phyloP scores from a whole-genome alignment of 1,284 basidiomycete species.

The Tausonia pullulans region DNA sequence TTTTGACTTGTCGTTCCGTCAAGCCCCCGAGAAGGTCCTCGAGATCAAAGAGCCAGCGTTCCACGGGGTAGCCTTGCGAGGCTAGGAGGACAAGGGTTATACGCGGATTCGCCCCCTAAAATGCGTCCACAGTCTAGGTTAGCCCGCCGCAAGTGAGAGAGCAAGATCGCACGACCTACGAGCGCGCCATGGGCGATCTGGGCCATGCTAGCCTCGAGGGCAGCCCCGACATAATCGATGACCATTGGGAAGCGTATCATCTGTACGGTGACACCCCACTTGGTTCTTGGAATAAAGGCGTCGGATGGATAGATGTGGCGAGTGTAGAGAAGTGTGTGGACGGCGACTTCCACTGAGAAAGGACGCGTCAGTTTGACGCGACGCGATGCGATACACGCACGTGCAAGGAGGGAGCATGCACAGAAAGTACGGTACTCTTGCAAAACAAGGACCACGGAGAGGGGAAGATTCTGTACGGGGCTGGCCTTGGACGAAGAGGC shows the following conservation, averaged over 20 bases:
- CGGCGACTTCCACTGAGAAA: neutral
- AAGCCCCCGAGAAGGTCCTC: neutral
- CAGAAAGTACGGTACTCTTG: too few relatives aligned
- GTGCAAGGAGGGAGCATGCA: too few relatives aligned
- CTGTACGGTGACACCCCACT: neutral
- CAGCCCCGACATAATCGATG: neutral
- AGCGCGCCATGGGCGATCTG: neutral
- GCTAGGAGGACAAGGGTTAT: neutral
- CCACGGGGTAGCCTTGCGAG: neutral
- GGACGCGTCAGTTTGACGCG: too few relatives aligned
- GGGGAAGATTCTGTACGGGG: too few relatives aligned
- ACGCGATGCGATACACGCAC: too few relatives aligned
- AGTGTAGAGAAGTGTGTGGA: slow-evolving; percentile 2
- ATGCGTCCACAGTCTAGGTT: too few relatives aligned
- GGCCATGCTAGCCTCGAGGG: neutral
- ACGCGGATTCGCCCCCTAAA: neutral
- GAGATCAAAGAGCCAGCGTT: slow-evolving; percentile 4
- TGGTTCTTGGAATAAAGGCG: neutral
- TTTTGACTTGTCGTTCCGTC: neutral
- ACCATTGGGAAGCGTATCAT: neutral
- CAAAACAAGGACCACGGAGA: too few relatives aligned
- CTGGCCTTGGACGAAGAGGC: too few relatives aligned
- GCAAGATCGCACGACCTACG: neutral
- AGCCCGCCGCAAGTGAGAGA: neutral
- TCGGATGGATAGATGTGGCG: slow-evolving; percentile 9